Percentiles rank a stretch among this genome's conserved stretches.
phyloP scores from a whole-genome alignment of 78 protist species.

The Pigoraptor vietnamica region DNA sequence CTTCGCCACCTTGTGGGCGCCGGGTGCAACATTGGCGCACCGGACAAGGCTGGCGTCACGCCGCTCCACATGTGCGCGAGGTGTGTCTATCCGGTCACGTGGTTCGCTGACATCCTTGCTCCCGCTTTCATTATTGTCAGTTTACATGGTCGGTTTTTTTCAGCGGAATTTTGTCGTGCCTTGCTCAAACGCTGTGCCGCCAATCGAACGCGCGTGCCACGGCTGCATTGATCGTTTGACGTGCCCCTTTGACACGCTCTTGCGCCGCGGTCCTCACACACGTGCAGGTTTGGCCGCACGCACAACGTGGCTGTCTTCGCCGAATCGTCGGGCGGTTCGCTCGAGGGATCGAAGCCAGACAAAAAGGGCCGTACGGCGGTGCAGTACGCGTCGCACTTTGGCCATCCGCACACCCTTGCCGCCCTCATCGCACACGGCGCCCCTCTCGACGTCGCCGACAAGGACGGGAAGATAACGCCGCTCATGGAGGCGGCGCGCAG shows the following conservation, averaged over 20 bases:
- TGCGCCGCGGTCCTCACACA: neutral
- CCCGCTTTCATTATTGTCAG: no score
- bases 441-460: neutral
- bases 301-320: neutral
- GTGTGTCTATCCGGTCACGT: no score
- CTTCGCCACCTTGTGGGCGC: neutral
- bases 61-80: neutral
- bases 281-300: neutral
- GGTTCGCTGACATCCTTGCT: no score
- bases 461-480: constrained; percentile 16
- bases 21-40: neutral
- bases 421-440: constrained; percentile 18
- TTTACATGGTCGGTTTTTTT: no score
- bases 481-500: constrained; percentile 20
- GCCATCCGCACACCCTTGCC: constrained; percentile 1
- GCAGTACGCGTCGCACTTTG: constrained; percentile 13
- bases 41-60: neutral
- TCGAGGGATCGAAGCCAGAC: neutral
- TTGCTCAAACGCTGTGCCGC: no score
- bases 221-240: no score
- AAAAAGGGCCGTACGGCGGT: constrained; percentile 18
- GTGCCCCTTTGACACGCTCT: neutral
- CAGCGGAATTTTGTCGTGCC: no score
- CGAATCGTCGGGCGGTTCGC: neutral
- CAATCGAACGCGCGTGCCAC: no score